Percentiles rank a stretch among this genome's conserved stretches.
Evolutionary conservation across 352 stramenopile species (phyloP).

Genomic region (Pythium guiyangense): DNA sequence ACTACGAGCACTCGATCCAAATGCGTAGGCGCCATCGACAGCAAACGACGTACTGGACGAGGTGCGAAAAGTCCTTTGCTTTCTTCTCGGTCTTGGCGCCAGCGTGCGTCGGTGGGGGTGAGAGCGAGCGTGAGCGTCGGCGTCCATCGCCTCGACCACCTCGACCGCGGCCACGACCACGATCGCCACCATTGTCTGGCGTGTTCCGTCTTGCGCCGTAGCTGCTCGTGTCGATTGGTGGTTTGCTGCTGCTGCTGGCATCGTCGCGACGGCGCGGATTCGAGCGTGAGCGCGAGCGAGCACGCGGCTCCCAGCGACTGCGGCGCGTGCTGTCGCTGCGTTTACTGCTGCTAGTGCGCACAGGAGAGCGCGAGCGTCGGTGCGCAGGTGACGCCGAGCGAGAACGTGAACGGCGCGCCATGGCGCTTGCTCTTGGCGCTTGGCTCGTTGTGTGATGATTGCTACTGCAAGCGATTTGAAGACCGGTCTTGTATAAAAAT

Average conservation of each 20-base stretch:
- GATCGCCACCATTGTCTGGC: background rate
- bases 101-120: slow-evolving; percentile 16
- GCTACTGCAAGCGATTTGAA: no score
- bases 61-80: slow-evolving; percentile 43
- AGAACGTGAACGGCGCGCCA: slow-evolving; percentile 1
- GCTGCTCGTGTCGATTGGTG: no score
- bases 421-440: no score
- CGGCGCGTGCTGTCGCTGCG: background rate
- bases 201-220: background rate
- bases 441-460: no score
- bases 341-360: background rate
- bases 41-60: slow-evolving; percentile 36
- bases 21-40: background rate
- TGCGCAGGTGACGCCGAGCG: slow-evolving; percentile 1
- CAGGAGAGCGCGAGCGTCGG: slow-evolving; percentile 1
- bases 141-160: background rate
- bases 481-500: no score
- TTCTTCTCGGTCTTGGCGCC: slow-evolving; percentile 33
- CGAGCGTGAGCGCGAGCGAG: background rate
- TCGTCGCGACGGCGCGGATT: slow-evolving; percentile 9
- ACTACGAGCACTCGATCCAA: background rate
- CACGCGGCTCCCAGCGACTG: background rate
- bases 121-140: slow-evolving; percentile 19
- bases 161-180: no score
- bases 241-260: slow-evolving; percentile 2